Percentiles rank a stretch among this genome's conserved stretches.
Evolutionary conservation across 768 basidiomycete species (phyloP).

Genomic region (Lentinula detonsa): DNA sequence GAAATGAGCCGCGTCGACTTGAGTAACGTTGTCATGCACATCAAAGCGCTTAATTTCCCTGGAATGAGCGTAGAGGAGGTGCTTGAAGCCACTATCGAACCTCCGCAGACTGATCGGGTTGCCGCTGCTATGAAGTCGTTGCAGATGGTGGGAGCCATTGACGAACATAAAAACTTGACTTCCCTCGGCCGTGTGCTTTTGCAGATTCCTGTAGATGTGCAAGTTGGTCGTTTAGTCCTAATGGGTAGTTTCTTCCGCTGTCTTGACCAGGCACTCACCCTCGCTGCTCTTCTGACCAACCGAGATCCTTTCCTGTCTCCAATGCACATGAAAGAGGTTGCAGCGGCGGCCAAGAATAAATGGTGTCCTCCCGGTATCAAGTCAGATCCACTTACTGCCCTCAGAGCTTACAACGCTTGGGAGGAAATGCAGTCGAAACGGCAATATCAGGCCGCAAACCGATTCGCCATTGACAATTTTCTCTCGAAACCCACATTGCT

Average conservation of each 20-base stretch:
- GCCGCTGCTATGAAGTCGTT: constrained; percentile 73
- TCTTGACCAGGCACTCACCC: constrained; percentile 78
- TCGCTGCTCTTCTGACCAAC: constrained; percentile 87
- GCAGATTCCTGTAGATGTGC: constrained; percentile 84
- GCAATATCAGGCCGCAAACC: constrained; percentile 59
- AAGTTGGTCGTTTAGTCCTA: constrained; percentile 84
- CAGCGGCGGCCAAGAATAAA: constrained; percentile 64
- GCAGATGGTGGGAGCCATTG: constrained; percentile 84
- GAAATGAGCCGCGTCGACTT: constrained; percentile 93
- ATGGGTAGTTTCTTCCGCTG: constrained; percentile 93
- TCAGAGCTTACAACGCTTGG: constrained; percentile 83
- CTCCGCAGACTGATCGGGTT: constrained; percentile 75
- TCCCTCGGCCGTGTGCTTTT: constrained; percentile 85
- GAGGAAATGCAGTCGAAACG: constrained; percentile 61
- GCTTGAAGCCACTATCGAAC: constrained; percentile 78
- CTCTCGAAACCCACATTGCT: constrained; percentile 80
- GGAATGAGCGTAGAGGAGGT: constrained; percentile 85
- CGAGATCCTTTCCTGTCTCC: constrained; percentile 90
- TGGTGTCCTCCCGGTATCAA: constrained; percentile 79
- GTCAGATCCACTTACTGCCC: constrained; percentile 76
- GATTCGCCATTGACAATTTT: constrained; percentile 83
- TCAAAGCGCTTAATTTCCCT: constrained; percentile 89
- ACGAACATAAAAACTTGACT: constrained; percentile 68
- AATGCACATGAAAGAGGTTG: constrained; percentile 64
- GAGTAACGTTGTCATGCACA: constrained; percentile 92